These are phyloP conservation scores for Apiospora arundinis DNA, from an alignment of 2,329 filamentous ascomycete species.

Conservation along the genomic window DNA sequence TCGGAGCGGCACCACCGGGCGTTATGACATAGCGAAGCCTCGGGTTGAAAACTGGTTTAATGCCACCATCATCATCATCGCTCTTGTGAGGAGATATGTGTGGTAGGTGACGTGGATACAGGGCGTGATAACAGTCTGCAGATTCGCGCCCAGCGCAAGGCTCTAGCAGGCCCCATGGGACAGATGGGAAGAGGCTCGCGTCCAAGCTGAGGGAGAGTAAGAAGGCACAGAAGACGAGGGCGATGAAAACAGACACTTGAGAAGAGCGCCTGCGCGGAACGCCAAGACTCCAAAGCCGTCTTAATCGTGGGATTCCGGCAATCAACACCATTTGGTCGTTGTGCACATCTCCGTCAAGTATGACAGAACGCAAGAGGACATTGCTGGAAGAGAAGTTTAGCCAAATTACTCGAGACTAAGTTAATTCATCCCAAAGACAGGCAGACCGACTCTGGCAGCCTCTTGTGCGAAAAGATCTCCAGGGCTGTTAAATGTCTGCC, in stretches of 20 bases:
- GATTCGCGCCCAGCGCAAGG: background rate
- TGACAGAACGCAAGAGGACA: background rate
- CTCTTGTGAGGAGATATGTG: background rate
- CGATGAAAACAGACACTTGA: background rate
- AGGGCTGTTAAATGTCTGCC: background rate
- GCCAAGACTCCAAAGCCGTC: background rate
- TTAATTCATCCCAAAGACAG: background rate
- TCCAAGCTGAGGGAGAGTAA: slow-evolving; percentile 7
- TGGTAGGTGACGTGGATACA: slow-evolving; percentile 1
- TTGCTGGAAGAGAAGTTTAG: background rate
- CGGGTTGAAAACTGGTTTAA: background rate
- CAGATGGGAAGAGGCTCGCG: background rate
- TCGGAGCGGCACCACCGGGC: background rate
- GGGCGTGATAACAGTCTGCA: background rate
- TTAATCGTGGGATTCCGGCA: background rate
- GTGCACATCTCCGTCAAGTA: background rate
- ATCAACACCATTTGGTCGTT: slow-evolving; percentile 12
- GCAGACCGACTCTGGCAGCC: background rate
- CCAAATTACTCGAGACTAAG: background rate
- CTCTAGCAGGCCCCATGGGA: background rate
- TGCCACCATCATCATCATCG: background rate
- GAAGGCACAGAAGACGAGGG: background rate
- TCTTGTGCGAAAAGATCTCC: background rate
- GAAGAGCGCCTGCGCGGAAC: background rate
- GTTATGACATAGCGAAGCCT: background rate